Conservation (phyloP, 2,329 filamentous ascomycete genomes). For the Geosmithia putterillii region DNA sequence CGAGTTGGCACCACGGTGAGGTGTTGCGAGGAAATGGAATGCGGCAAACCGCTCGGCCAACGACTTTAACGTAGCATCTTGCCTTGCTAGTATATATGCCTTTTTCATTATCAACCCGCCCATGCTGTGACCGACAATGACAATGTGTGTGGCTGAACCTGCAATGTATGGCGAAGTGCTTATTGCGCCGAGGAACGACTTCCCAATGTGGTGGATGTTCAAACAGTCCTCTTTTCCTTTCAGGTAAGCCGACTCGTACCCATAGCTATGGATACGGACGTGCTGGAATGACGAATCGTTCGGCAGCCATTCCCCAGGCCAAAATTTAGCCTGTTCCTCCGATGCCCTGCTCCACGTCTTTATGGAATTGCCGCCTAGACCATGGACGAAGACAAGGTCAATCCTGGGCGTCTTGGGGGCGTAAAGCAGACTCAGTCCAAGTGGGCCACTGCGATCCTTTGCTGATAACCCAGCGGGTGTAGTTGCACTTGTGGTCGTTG, state of each 20-base stretch:
- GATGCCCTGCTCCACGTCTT: conserved; percentile 22
- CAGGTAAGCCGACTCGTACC: conserved; percentile 20
- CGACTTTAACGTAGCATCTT: conserved; percentile 5
- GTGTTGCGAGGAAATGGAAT: conserved; percentile 17
- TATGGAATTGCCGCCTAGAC: conserved; percentile 21
- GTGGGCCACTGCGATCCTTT: background rate
- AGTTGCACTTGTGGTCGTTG: no score
- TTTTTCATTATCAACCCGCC: conserved; percentile 21
- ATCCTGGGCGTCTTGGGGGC: conserved; percentile 9
- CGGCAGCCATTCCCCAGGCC: conserved; percentile 24
- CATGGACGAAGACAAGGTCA: conserved; percentile 25
- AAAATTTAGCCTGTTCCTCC: conserved; percentile 13
- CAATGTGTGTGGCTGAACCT: conserved; percentile 9
- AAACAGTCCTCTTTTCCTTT: conserved; percentile 12
- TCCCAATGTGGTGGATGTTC: conserved; percentile 18
- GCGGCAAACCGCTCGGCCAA: conserved; percentile 9
- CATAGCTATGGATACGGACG: conserved; percentile 16
- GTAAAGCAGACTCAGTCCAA: conserved; percentile 11
- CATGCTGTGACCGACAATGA: conserved; percentile 20
- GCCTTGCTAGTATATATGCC: conserved; percentile 13
- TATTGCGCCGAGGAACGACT: conserved; percentile 14
- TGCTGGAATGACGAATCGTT: conserved; percentile 13
- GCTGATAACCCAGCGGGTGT: no score
- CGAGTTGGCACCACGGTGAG: conserved; percentile 15
- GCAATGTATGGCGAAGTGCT: conserved; percentile 9